Evolutionary conservation across 305 asterid species (phyloP), one percentile per base, ranked within the genome.

Genomic region (Solanum hybrid): DNA sequence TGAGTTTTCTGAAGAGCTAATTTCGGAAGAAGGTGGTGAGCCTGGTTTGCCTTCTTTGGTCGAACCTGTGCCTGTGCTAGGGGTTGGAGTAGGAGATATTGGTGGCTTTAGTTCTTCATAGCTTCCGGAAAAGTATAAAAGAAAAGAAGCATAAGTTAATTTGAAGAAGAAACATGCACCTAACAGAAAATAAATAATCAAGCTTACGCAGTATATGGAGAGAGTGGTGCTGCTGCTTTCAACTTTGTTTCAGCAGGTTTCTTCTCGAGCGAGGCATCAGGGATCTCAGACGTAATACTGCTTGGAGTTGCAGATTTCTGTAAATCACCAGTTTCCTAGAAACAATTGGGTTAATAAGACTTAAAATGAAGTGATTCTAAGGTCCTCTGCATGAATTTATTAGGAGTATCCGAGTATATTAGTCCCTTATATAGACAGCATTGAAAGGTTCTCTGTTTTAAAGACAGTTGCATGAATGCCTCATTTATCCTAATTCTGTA

Each of bases 131-230:
- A 36, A 42, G 26, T 26, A 14, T 2, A 87, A 66, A 34, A 66
- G 66, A 66, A n/a, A n/a, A 15, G 32, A 42, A 37, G 0, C 71
- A 82, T 42, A 17, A 89, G 51, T 60, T 35, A 81, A 36, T 76
- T 81, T 89, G 45, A 51, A 38, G 64, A 42, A 76, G 87, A 84
- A 38, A 26, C 35, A 76, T 42, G 78, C 14, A 82, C 12, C 35
- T 66, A 45, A 87, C 34, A 88, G 56, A 89, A 80, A 27, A 78
- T 89, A 80, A 32, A 71, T 22, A 8, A 10, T 87, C 38, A 75
- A 89, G 93, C 98, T 96, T 91, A 97, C 98, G 90, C 95, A 75
- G 86, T 88, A 91, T 91, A 96, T 72, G 99, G 99, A 72, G 98
- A 96, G 88, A 86, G 94, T 15, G 96, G 93, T 24, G 86, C 90